Conservation (phyloP, 73 alveolate species). For the Paramecium primaurelia region DNA sequence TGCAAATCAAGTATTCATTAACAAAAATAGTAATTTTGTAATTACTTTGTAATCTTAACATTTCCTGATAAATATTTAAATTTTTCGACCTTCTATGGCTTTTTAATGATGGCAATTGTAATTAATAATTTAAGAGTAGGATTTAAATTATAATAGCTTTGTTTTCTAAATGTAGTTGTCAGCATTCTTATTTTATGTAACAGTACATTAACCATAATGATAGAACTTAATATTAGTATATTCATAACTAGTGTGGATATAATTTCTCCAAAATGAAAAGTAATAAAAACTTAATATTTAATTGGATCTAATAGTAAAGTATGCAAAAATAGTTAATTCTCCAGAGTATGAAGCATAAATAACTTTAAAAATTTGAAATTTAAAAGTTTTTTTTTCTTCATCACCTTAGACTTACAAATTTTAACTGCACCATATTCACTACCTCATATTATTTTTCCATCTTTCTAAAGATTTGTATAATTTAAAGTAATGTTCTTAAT, state of each 20-base stretch:
- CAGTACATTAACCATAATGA: background rate
- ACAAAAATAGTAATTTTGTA: too few species aligned
- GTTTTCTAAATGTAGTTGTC: too few species aligned
- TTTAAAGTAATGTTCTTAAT: background rate
- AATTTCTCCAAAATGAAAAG: background rate
- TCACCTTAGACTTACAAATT: background rate
- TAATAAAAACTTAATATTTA: background rate
- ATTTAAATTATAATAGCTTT: too few species aligned
- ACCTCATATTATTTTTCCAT: background rate
- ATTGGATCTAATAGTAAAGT: background rate
- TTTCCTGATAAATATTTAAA: background rate
- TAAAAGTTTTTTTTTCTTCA: background rate
- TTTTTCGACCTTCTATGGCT: background rate
- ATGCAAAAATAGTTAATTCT: background rate
- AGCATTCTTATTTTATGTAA: too few species aligned
- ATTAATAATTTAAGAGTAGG: too few species aligned
- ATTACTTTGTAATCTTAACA: background rate
- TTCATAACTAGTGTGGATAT: background rate
- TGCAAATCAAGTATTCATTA: too few species aligned
- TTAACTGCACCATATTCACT: background rate
- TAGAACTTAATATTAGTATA: background rate
- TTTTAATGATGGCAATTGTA: too few species aligned
- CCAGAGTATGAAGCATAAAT: background rate
- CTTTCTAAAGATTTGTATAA: background rate
- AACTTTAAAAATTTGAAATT: background rate